Evolutionary conservation across 2,329 filamentous ascomycete species (phyloP).

Genomic region (Fusarium keratoplasticum): DNA sequence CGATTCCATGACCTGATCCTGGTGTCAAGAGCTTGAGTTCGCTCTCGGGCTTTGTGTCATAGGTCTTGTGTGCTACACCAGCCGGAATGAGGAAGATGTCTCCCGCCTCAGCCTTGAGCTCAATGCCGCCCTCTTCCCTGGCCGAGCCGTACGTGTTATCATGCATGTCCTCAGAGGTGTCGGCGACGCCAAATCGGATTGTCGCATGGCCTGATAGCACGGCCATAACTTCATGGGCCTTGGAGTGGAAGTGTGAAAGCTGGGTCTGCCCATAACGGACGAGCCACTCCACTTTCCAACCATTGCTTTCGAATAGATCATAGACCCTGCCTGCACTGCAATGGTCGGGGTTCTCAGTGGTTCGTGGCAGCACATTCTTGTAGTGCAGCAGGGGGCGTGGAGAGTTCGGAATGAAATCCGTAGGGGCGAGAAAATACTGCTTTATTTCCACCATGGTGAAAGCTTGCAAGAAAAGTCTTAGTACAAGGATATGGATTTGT

Average conservation of each 20-base stretch:
- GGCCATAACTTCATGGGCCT: conserved; percentile 68
- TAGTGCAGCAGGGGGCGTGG: conserved; percentile 66
- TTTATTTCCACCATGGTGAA: conserved; percentile 44
- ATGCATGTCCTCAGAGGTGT: conserved; percentile 54
- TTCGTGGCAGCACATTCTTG: conserved; percentile 27
- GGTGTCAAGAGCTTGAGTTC: conserved; percentile 55
- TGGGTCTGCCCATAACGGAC: conserved; percentile 67
- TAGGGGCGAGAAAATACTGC: conserved; percentile 56
- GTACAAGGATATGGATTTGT: not conserved
- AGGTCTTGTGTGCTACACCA: conserved; percentile 67
- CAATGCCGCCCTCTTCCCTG: conserved; percentile 61
- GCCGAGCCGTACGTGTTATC: conserved; percentile 53
- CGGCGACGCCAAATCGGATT: conserved; percentile 66
- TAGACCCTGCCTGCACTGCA: conserved; percentile 53
- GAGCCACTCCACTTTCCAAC: conserved; percentile 67
- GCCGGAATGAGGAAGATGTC: conserved; percentile 71
- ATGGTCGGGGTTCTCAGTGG: not conserved
- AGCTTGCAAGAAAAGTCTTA: not conserved
- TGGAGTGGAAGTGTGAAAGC: conserved; percentile 67
- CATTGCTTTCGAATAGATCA: conserved; percentile 58
- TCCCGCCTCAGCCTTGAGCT: conserved; percentile 60
- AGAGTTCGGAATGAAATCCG: conserved; percentile 62
- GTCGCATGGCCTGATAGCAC: conserved; percentile 64
- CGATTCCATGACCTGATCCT: conserved; percentile 53
- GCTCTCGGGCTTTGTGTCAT: conserved; percentile 52